Conservation (phyloP, 1,284 basidiomycete genomes). For the Fistulinella staudtii region DNA sequence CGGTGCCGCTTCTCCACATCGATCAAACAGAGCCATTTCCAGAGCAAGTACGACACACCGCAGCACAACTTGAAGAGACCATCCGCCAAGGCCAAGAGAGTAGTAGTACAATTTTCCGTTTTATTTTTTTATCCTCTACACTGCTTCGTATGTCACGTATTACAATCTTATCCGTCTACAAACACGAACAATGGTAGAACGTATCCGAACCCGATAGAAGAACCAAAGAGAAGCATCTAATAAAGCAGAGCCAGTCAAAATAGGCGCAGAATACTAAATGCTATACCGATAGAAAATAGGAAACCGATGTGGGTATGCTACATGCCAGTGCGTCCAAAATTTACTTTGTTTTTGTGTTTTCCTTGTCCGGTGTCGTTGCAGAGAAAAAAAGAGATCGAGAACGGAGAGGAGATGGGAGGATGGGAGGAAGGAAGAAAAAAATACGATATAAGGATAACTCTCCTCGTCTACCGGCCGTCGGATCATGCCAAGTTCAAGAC, state of each 20-base stretch:
- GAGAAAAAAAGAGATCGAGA: background rate
- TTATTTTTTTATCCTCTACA: conserved; percentile 13
- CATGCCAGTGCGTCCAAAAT: conserved; percentile 14
- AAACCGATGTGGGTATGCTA: conserved; percentile 20
- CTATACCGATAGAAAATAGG: conserved; percentile 27
- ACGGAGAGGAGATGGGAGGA: background rate
- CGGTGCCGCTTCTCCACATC: too few species aligned
- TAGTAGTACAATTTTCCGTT: conserved; percentile 11
- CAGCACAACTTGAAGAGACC: too few species aligned
- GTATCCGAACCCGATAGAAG: conserved; percentile 4
- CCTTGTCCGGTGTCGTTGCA: conserved; percentile 9
- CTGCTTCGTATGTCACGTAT: conserved; percentile 13
- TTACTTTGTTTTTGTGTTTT: conserved; percentile 17
- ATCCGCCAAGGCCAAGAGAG: background rate
- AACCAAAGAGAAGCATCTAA: background rate
- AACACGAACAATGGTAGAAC: background rate
- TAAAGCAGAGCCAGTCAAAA: background rate
- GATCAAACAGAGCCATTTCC: too few species aligned
- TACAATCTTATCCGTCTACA: conserved; percentile 13
- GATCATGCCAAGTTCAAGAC: conserved; percentile 24
- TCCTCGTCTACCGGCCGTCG: background rate
- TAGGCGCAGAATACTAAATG: background rate
- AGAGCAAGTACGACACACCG: too few species aligned
- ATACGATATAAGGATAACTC: conserved; percentile 25
- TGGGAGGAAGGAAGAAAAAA: conserved; percentile 1